Base-by-base conservation (phyloP, 805 yeast genomes). In the Cyberlindnera misumaiensis region DNA sequence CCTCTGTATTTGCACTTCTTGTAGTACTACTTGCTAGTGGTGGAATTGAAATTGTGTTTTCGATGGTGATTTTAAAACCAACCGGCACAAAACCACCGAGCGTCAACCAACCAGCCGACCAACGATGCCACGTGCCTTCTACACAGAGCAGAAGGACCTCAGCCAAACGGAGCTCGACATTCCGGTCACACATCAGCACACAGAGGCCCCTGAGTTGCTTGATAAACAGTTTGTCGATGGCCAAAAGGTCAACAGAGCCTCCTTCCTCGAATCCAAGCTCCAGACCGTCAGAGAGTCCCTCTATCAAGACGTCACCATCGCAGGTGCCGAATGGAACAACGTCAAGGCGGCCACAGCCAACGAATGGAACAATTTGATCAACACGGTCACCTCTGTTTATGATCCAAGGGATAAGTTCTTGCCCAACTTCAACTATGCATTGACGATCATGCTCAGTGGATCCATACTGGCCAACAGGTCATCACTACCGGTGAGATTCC, bases 381-480 rank as follows among this genome's bases (percentile, higher is more conserved):
- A 36, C 3, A 32, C 20, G 16, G 30, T 52, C 16, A 36, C 47
- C 3, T 51, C 59, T 1, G 43, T 55, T 13, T 55, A 55, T 31
- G 55, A 55, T 25, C 51, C 56, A 32, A 40, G 31, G 25, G 59
- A 55, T 32, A 45, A 52, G 22, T 55, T 55, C 45, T 64, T 80
- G 40, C 85, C 85, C 14, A 64, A 65, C 31, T 53, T 71, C 30
- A 67, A 77, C 35, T 72, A 73, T 49, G 72, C 77, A 5, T 58
- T 79, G 29, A 76, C 83, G 1, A 64, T 71, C 5, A 59, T 79
- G 4, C 68, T 80, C 44, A 51, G 75, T 2, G 82, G 83, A 11
- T 75, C 83, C 3, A 72, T 80, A 40, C 43, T 74, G 26, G 73
- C 66, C 12, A 65, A 67, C 41, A 70, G 64, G 44, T 65, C 73